phyloP scores from a whole-genome alignment of 768 basidiomycete genomes.

The Pisolithus albus region DNA sequence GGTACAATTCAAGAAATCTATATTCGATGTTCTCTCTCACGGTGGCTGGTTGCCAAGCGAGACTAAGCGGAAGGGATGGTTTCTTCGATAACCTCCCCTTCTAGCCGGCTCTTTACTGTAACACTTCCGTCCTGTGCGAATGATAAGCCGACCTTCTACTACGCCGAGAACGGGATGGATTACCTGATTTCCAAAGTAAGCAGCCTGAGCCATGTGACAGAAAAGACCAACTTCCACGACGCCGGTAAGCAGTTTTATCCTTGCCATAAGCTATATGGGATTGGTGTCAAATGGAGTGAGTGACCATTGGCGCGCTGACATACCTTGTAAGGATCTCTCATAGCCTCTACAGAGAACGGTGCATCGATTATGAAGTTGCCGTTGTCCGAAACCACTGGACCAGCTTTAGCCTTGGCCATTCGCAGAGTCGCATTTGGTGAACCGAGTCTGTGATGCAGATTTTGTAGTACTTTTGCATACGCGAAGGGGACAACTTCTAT shows the following conservation, averaged over 20 bases:
- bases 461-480: constrained; percentile 79
- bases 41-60: background rate
- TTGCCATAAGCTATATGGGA: constrained; percentile 53
- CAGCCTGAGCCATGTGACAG: constrained; percentile 85
- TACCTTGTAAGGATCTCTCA: constrained; percentile 62
- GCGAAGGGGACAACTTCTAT: constrained; percentile 97
- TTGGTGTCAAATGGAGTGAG: background rate
- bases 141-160: background rate
- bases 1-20: too few species aligned
- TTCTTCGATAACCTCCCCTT: constrained; percentile 17
- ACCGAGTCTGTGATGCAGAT: constrained; percentile 52
- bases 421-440: constrained; percentile 72
- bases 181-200: constrained; percentile 93
- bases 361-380: constrained; percentile 98
- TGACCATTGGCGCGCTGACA: constrained; percentile 9
- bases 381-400: constrained; percentile 95
- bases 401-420: constrained; percentile 92
- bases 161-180: background rate
- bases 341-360: constrained; percentile 66
- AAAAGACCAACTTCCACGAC: constrained; percentile 99
- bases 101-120: constrained; percentile 43
- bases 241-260: constrained; percentile 92
- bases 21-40: too few species aligned
- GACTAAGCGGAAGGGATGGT: background rate
- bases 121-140: constrained; percentile 58